These are phyloP conservation scores for Spizellomyces punctatus DNA, from an alignment of 192 early-diverging fungal genomes.

Conservation along the genomic window DNA sequence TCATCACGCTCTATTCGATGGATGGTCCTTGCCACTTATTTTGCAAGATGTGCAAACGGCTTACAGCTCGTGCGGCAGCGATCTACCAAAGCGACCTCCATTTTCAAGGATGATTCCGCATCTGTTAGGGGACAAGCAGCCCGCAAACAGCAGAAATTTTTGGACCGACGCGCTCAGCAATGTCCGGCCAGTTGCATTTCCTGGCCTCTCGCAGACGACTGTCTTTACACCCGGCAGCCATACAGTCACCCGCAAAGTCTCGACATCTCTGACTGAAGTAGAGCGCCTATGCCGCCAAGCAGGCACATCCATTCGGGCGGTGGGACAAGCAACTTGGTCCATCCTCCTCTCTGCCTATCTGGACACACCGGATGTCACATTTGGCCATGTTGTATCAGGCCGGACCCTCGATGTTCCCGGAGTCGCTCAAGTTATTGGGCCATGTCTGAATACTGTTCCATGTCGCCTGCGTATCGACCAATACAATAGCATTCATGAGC, in stretches of 20 bases:
- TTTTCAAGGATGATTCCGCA: constrained; percentile 7
- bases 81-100: background rate
- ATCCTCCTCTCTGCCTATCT: constrained; percentile 7
- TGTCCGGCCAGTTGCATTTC: constrained; percentile 14
- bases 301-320: background rate
- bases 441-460: constrained; percentile 28
- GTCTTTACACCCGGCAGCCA: background rate
- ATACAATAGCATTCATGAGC: background rate
- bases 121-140: background rate
- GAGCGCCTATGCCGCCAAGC: background rate
- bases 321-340: constrained; percentile 4
- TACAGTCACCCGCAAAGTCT: too few relatives aligned
- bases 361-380: constrained; percentile 14
- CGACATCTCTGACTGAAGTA: background rate
- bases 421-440: constrained; percentile 6
- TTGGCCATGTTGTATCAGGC: constrained; percentile 24
- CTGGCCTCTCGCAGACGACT: background rate
- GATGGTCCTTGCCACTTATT: constrained; percentile 20
- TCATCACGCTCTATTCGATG: constrained; percentile 20
- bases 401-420: constrained; percentile 5
- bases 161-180: constrained; percentile 9
- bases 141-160: background rate
- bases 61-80: background rate
- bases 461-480: background rate
- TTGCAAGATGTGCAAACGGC: constrained; percentile 17